Conservation (phyloP, 1,284 basidiomycete genomes). For the Hymenochaete sp. region DNA sequence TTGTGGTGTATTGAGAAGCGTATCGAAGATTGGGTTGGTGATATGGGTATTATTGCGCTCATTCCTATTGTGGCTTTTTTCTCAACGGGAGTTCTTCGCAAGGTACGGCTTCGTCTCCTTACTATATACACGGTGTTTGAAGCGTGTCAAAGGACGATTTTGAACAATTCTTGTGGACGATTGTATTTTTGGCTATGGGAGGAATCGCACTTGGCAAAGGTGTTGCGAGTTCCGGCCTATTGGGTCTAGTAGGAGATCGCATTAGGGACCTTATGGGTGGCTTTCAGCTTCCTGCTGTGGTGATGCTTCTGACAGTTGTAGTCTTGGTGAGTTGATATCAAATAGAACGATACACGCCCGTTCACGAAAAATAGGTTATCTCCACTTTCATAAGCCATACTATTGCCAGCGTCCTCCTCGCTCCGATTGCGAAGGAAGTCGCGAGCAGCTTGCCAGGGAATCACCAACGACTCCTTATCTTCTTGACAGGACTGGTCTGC, state of each 20-base stretch:
- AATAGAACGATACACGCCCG: too few relatives aligned
- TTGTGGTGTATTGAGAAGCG: conserved; percentile 89
- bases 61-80: conserved; percentile 94
- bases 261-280: conserved; percentile 69
- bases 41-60: conserved; percentile 97
- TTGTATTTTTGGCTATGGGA: conserved; percentile 96
- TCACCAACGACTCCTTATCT: conserved; percentile 77
- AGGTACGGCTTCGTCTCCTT: conserved; percentile 43
- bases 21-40: conserved; percentile 76
- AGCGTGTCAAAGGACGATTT: conserved; percentile 70
- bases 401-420: conserved; percentile 91
- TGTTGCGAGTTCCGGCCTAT: conserved; percentile 82
- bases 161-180: conserved; percentile 90
- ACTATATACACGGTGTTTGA: conserved; percentile 9
- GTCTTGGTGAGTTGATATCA: conserved; percentile 79
- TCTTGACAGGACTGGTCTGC: conserved; percentile 88
- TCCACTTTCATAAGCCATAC: conserved; percentile 94
- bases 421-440: conserved; percentile 91
- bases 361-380: conserved; percentile 56
- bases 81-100: conserved; percentile 87
- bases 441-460: conserved; percentile 60
- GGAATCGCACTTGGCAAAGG: conserved; percentile 95
- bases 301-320: conserved; percentile 75
- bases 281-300: conserved; percentile 70
- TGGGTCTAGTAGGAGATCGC: conserved; percentile 66